Conservation (phyloP, 2,329 filamentous ascomycete genomes). For the Fusarium tricinctum region DNA sequence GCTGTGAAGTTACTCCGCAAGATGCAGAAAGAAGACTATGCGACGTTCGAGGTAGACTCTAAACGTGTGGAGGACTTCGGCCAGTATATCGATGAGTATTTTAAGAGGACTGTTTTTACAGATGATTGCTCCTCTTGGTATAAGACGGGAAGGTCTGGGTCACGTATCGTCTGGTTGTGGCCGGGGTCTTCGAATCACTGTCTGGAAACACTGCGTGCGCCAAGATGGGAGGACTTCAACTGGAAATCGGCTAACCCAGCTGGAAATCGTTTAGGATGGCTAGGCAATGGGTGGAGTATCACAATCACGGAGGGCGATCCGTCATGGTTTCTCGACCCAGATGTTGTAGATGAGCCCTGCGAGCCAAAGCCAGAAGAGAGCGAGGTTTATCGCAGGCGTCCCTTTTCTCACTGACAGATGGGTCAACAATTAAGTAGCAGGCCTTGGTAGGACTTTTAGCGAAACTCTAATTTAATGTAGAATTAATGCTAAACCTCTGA, state of each 20-base stretch:
- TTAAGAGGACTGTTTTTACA: slow-evolving; percentile 29
- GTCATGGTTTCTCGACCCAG: slow-evolving; percentile 27
- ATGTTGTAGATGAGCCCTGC: slow-evolving; percentile 17
- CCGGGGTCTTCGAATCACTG: slow-evolving; percentile 23
- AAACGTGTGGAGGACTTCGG: slow-evolving; percentile 22
- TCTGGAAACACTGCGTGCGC: slow-evolving; percentile 22
- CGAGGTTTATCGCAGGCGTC: slow-evolving; percentile 11
- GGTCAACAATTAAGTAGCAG: too few relatives aligned
- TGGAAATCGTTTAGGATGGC: slow-evolving; percentile 22
- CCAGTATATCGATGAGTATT: slow-evolving; percentile 32
- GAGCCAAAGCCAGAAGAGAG: slow-evolving; percentile 19
- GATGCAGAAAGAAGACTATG: slow-evolving; percentile 45
- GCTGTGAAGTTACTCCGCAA: slow-evolving; percentile 45
- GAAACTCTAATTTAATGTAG: too few relatives aligned
- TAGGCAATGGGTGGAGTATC: slow-evolving; percentile 27
- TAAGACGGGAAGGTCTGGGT: not conserved
- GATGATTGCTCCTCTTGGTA: slow-evolving; percentile 36
- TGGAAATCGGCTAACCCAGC: slow-evolving; percentile 12
- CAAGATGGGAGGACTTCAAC: slow-evolving; percentile 26
- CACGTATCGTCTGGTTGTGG: slow-evolving; percentile 23
- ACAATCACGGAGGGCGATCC: slow-evolving; percentile 20
- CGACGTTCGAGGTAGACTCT: slow-evolving; percentile 14
- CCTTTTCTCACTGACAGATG: slow-evolving; percentile 17
- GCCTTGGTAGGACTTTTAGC: too few relatives aligned
- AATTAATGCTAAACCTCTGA: too few relatives aligned